These are phyloP conservation scores for Carex myosuroides DNA, from an alignment of 176 grass and related monocot genomes.

Conservation along the genomic window DNA sequence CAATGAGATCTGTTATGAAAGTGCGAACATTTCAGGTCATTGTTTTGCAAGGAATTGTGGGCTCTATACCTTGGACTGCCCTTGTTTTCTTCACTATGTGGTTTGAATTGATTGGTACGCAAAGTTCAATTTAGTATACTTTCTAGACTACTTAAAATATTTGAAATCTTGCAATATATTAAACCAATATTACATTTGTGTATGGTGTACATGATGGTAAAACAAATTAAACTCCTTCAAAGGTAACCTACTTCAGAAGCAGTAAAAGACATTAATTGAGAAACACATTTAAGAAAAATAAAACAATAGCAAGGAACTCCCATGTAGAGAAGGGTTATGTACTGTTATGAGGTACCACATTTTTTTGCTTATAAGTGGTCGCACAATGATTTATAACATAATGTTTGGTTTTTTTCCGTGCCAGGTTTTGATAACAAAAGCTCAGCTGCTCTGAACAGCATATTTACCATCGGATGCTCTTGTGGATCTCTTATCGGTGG, in stretches of 20 bases:
- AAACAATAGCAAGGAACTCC: neutral
- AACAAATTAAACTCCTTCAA: neutral
- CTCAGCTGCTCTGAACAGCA: constrained; percentile 65
- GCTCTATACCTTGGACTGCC: constrained; percentile 81
- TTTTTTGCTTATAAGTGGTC: neutral
- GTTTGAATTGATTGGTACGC: constrained; percentile 89
- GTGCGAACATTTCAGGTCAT: constrained; percentile 89
- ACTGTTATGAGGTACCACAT: neutral
- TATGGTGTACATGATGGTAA: neutral
- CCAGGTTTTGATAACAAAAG: constrained; percentile 75
- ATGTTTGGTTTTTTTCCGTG: neutral
- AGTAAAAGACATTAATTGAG: too few relatives aligned
- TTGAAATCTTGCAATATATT: neutral
- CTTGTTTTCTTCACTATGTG: constrained; percentile 97
- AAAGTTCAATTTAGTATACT: neutral
- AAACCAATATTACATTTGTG: neutral
- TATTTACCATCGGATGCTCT: constrained; percentile 78
- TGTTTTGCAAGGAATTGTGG: constrained; percentile 83
- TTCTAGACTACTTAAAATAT: neutral
- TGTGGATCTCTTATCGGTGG: constrained; percentile 66
- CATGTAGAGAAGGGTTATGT: neutral
- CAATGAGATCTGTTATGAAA: constrained; percentile 77
- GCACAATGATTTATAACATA: neutral
- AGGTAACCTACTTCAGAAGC: neutral
- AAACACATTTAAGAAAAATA: neutral